Evolutionary conservation across 1,284 basidiomycete genomes (phyloP).

Genomic region (Marasmius sp.): DNA sequence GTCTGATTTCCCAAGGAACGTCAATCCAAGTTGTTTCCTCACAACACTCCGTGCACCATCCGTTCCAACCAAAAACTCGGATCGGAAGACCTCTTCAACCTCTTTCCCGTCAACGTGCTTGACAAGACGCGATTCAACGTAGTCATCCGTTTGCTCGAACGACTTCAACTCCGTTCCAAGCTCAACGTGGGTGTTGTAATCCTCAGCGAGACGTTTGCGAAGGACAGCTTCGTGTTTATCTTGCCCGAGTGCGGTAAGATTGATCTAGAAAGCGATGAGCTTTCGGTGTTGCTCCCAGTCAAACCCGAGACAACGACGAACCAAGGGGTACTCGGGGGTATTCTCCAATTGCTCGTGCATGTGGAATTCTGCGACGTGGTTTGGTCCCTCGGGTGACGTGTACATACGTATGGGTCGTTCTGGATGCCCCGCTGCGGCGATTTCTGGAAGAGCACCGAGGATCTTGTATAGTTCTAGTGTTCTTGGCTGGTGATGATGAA

Average conservation of each 20-base stretch:
- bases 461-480: neutral
- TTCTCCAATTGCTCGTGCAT: neutral
- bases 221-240: conserved; percentile 24
- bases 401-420: neutral
- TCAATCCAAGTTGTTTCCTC: conserved; percentile 30
- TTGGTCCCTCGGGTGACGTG: neutral
- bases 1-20: conserved; percentile 32
- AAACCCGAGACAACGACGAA: neutral
- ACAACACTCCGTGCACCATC: conserved; percentile 38
- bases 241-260: conserved; percentile 22
- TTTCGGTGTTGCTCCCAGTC: too few relatives aligned
- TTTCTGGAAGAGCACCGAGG: neutral
- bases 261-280: conserved; percentile 8
- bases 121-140: conserved; percentile 7
- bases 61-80: conserved; percentile 39
- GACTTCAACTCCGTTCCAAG: conserved; percentile 25
- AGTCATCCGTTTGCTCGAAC: conserved; percentile 25
- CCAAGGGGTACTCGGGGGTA: neutral
- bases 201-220: conserved; percentile 23
- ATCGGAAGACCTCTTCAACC: conserved; percentile 22
- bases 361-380: neutral
- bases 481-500: neutral
- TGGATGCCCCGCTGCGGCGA: neutral
- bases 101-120: conserved; percentile 2
- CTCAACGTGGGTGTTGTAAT: conserved; percentile 26